Evolutionary conservation across 805 yeast species (phyloP).

Genomic region (Zygosaccharomyces bailii): DNA sequence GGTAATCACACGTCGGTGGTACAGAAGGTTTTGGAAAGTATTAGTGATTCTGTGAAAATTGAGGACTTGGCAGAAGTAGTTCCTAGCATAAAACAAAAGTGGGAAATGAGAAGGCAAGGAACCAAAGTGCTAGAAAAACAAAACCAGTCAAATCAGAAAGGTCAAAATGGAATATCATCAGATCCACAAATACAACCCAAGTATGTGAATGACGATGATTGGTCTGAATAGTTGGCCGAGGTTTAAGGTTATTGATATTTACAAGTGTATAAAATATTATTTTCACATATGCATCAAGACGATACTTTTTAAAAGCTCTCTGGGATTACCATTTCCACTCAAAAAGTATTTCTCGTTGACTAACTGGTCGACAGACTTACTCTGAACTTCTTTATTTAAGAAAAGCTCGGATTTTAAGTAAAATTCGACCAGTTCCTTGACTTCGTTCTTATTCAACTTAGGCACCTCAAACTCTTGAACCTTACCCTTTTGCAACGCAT

Average conservation of each 20-base stretch:
- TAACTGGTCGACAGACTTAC: slow-evolving; percentile 37
- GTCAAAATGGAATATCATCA: slow-evolving; percentile 2
- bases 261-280: slow-evolving; percentile 12
- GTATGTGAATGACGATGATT: slow-evolving; percentile 35
- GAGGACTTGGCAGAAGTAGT: slow-evolving; percentile 66
- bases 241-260: slow-evolving; percentile 11
- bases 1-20: slow-evolving; percentile 85
- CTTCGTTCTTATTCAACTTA: slow-evolving; percentile 46
- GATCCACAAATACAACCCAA: slow-evolving; percentile 22
- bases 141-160: slow-evolving; percentile 7
- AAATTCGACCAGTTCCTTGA: slow-evolving; percentile 41
- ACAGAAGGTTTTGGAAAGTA: slow-evolving; percentile 75
- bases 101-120: slow-evolving; percentile 55
- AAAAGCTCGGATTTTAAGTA: slow-evolving; percentile 41
- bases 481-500: slow-evolving; percentile 40
- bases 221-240: slow-evolving; percentile 28
- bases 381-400: slow-evolving; percentile 36
- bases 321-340: slow-evolving; percentile 67
- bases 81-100: slow-evolving; percentile 51
- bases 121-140: slow-evolving; percentile 18
- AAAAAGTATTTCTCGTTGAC: slow-evolving; percentile 49
- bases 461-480: slow-evolving; percentile 42
- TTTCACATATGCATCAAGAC: slow-evolving; percentile 23
- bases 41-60: slow-evolving; percentile 78
- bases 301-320: slow-evolving; percentile 42